Conservation (phyloP, 2,329 filamentous ascomycete genomes). For the Dothideomycetes sp. region DNA sequence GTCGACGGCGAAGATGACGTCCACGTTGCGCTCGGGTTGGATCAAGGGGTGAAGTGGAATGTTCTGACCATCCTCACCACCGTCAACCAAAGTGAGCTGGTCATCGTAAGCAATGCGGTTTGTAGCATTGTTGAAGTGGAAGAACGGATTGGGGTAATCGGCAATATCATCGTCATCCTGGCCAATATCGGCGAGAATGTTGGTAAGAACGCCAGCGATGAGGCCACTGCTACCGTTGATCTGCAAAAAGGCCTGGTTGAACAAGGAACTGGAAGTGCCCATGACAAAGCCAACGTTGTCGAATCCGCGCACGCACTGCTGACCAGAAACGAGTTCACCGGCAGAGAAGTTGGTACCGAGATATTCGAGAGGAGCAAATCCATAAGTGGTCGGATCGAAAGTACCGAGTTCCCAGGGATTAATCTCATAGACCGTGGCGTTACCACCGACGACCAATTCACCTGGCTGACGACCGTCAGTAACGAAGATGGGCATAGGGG, state of each 20-base stretch:
- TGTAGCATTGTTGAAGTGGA: slow-evolving; percentile 46
- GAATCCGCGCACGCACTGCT: slow-evolving; percentile 61
- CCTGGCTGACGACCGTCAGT: slow-evolving; percentile 56
- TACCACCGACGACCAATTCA: slow-evolving; percentile 51
- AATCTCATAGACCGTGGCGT: slow-evolving; percentile 67
- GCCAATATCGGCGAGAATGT: slow-evolving; percentile 44
- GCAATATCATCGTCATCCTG: slow-evolving; percentile 60
- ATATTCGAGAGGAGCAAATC: slow-evolving; percentile 60
- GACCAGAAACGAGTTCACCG: slow-evolving; percentile 45
- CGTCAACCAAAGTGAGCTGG: slow-evolving; percentile 63
- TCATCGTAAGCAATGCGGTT: slow-evolving; percentile 45
- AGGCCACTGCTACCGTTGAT: slow-evolving; percentile 42
- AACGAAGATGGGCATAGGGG: slow-evolving; percentile 64
- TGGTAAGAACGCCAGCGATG: slow-evolving; percentile 10
- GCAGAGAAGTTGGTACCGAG: slow-evolving; percentile 61
- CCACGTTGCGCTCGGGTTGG: slow-evolving; percentile 58
- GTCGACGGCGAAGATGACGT: slow-evolving; percentile 74
- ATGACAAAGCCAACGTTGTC: slow-evolving; percentile 77
- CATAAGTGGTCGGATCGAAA: slow-evolving; percentile 61
- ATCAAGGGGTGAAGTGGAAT: slow-evolving; percentile 69
- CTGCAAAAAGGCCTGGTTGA: slow-evolving; percentile 65
- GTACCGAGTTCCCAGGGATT: slow-evolving; percentile 72
- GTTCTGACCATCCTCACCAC: slow-evolving; percentile 68
- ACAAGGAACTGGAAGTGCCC: slow-evolving; percentile 75
- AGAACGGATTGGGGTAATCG: slow-evolving; percentile 71